A percentile compares a stretch with the other conserved stretches of the same genome.
These are phyloP conservation scores for Alternaria hordeiaustralica DNA, from an alignment of 2,329 filamentous ascomycete species.

Conservation along the genomic window DNA sequence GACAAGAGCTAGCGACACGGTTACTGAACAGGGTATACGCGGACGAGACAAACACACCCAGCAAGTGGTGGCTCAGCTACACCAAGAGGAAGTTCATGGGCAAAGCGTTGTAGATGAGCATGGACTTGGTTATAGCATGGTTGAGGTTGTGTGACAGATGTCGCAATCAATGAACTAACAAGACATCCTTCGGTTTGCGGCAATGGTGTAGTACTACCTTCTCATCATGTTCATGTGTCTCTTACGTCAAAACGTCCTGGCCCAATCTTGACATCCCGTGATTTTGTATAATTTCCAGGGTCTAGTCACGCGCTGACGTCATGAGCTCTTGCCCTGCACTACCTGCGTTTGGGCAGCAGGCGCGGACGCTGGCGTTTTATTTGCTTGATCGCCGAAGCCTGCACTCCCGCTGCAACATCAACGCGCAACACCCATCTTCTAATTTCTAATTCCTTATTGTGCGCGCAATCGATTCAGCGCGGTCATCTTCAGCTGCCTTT, in stretches of 20 bases:
- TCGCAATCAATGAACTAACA: background rate
- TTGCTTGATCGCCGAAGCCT: background rate
- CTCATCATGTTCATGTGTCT: background rate
- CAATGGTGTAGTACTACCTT: background rate
- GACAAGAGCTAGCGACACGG: constrained; percentile 85
- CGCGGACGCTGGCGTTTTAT: background rate
- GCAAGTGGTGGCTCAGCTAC: constrained; percentile 96
- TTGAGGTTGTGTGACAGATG: background rate
- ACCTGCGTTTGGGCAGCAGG: constrained; percentile 5
- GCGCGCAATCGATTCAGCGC: background rate
- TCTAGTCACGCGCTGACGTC: background rate
- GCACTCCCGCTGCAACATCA: background rate
- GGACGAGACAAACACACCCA: constrained; percentile 69
- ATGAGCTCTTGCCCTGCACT: background rate
- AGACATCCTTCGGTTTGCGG: background rate
- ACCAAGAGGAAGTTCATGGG: constrained; percentile 99
- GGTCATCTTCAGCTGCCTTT: background rate
- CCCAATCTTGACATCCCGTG: background rate
- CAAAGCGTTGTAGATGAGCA: constrained; percentile 62
- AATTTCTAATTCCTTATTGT: background rate
- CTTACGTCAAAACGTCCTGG: background rate
- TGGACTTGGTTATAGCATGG: background rate
- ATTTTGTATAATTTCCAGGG: background rate
- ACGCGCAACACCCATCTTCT: background rate
- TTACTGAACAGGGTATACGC: constrained; percentile 87